Evolutionary conservation across 2,329 filamentous ascomycete genomes (phyloP).

Genomic region (Cladosporium sp.): DNA sequence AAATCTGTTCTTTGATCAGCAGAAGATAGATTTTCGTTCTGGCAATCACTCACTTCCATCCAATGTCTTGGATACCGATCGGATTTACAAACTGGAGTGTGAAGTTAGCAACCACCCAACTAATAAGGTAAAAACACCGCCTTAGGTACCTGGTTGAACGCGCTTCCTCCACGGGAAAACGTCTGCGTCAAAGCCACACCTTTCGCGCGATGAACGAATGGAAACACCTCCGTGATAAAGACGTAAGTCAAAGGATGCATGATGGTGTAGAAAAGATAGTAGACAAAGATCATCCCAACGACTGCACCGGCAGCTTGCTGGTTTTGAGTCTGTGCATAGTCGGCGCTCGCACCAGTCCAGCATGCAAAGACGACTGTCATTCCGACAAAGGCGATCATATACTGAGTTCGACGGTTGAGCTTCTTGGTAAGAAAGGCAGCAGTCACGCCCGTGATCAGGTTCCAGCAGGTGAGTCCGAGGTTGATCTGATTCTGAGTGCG

Average conservation of each 20-base stretch:
- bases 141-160: conserved; percentile 12
- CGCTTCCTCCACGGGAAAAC: conserved; percentile 4
- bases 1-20: too few relatives aligned
- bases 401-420: conserved; percentile 16
- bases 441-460: conserved; percentile 10
- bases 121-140: too few relatives aligned
- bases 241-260: conserved; percentile 14
- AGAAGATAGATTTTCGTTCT: too few relatives aligned
- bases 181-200: conserved; percentile 11
- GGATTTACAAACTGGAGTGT: conserved; percentile 21
- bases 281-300: conserved; percentile 14
- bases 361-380: conserved; percentile 9
- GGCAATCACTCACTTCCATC: conserved; percentile 17
- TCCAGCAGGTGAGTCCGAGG: conserved; percentile 13
- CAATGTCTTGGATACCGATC: conserved; percentile 16
- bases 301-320: conserved; percentile 8
- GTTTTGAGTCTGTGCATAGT: conserved; percentile 8
- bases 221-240: conserved; percentile 13
- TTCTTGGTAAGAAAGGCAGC: conserved; percentile 10
- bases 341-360: conserved; percentile 9
- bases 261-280: conserved; percentile 13
- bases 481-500: conserved; percentile 35
- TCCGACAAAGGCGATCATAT: conserved; percentile 20
- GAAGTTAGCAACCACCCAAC: too few relatives aligned
- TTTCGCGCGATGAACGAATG: conserved; percentile 10